A percentile compares a stretch with the other conserved stretches of the same genome.
Evolutionary conservation across 257 asterid species (phyloP).

Genomic region (Eustoma russellianum): DNA sequence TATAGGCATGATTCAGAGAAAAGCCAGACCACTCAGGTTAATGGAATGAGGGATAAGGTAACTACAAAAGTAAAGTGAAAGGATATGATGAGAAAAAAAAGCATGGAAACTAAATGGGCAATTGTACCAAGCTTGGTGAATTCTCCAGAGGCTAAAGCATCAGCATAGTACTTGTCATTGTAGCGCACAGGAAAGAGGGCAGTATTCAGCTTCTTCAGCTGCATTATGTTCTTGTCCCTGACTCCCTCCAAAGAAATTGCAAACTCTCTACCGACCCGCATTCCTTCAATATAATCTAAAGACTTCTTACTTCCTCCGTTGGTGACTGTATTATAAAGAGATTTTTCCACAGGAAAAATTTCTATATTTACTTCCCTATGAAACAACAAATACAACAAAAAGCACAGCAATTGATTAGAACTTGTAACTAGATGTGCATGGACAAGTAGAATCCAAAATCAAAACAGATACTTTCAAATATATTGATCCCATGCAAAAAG

Average conservation of each 20-base stretch:
- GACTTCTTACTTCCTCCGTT: neutral
- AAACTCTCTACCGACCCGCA: conserved; percentile 66
- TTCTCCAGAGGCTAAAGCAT: conserved; percentile 80
- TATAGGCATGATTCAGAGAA: too few relatives aligned
- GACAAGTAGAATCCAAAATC: too few relatives aligned
- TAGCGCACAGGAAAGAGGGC: conserved; percentile 87
- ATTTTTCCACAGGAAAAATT: neutral
- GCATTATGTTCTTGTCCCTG: conserved; percentile 94
- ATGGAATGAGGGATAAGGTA: too few relatives aligned
- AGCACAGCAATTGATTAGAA: too few relatives aligned
- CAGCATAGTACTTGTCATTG: conserved; percentile 81
- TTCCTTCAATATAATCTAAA: conserved; percentile 6
- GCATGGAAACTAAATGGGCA: neutral
- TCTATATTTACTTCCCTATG: neutral
- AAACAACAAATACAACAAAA: neutral
- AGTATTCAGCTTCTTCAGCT: conserved; percentile 79
- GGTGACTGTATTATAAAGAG: neutral
- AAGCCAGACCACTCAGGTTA: too few relatives aligned
- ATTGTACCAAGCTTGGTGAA: conserved; percentile 76
- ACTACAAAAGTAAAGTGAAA: neutral
- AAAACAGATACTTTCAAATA: too few relatives aligned
- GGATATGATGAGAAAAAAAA: neutral
- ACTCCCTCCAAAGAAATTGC: conserved; percentile 68
- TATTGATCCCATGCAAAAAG: too few relatives aligned
- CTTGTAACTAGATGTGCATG: too few relatives aligned